Percentiles rank a stretch among this genome's conserved stretches.
These are phyloP conservation scores for Mortierella claussenii DNA, from an alignment of 192 early-diverging fungal species.

Conservation along the genomic window DNA sequence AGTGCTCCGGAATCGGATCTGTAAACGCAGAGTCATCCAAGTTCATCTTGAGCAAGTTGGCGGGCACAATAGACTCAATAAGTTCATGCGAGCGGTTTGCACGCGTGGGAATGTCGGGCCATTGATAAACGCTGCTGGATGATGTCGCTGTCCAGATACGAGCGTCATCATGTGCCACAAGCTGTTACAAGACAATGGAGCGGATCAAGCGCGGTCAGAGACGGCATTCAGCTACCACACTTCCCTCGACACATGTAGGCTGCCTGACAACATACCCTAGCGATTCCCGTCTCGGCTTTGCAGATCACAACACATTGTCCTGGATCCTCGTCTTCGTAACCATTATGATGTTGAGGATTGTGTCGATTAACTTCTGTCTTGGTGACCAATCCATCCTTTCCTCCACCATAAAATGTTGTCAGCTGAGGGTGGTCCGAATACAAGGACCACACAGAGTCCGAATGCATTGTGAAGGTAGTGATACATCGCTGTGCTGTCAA, in stretches of 20 bases:
- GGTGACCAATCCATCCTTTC: constrained; percentile 91
- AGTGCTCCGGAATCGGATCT: constrained; percentile 50
- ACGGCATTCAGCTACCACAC: neutral
- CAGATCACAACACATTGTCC: constrained; percentile 89
- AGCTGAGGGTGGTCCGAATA: constrained; percentile 87
- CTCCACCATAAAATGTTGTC: constrained; percentile 92
- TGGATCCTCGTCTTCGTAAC: constrained; percentile 59
- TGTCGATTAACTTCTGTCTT: constrained; percentile 75
- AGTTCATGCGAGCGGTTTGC: constrained; percentile 46
- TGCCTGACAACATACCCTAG: constrained; percentile 64
- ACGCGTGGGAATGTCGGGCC: constrained; percentile 77
- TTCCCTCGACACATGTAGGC: neutral
- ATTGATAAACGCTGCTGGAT: constrained; percentile 85
- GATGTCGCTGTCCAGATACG: constrained; percentile 94
- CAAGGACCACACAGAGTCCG: constrained; percentile 92
- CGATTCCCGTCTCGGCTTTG: constrained; percentile 83
- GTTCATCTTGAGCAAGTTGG: constrained; percentile 59
- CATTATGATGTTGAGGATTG: constrained; percentile 22
- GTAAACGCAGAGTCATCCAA: constrained; percentile 50
- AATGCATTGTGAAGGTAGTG: constrained; percentile 88
- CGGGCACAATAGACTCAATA: constrained; percentile 52
- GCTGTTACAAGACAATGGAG: constrained; percentile 35
- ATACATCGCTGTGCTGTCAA: constrained; percentile 87
- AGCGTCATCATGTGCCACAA: constrained; percentile 85
- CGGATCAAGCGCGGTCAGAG: neutral